These are phyloP conservation scores for Dendrostoma leiphaemia DNA, from an alignment of 2,329 filamentous ascomycete species.

Conservation along the genomic window DNA sequence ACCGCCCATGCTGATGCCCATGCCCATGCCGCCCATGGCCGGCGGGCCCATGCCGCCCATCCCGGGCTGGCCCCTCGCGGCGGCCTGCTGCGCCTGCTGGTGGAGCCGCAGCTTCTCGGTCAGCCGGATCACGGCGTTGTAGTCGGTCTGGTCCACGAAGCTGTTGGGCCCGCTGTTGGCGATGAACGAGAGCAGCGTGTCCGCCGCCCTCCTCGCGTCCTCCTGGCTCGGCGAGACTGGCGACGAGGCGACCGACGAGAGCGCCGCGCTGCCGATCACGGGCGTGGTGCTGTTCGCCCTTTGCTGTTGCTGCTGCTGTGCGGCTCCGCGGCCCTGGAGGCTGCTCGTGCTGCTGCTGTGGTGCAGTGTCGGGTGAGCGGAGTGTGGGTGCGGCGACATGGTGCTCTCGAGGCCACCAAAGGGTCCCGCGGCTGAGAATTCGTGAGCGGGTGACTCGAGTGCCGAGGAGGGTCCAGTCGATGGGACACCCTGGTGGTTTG, in stretches of 20 bases:
- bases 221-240: conserved; percentile 74
- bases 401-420: conserved; percentile 45
- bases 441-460: conserved; percentile 50
- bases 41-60: conserved; percentile 19
- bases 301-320: conserved; percentile 24
- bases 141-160: conserved; percentile 75
- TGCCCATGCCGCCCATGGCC: conserved; percentile 21
- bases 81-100: conserved; percentile 36
- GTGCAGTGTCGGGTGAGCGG: conserved; percentile 44
- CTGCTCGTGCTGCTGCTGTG: conserved; percentile 52
- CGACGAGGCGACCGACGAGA: conserved; percentile 49
- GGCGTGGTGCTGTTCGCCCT: conserved; percentile 27
- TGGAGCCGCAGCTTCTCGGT: conserved; percentile 82
- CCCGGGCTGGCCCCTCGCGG: conserved; percentile 18
- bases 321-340: conserved; percentile 34
- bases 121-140: conserved; percentile 72
- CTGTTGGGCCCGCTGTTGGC: conserved; percentile 64
- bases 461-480: conserved; percentile 50
- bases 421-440: conserved; percentile 35
- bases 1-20: conserved; percentile 39
- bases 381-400: conserved; percentile 38
- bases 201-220: conserved; percentile 78
- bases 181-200: conserved; percentile 80
- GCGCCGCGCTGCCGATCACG: conserved; percentile 26
- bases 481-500: conserved; percentile 31